Base-by-base conservation (phyloP, 345 rosid species). In the Chamaenerion angustifolium region DNA sequence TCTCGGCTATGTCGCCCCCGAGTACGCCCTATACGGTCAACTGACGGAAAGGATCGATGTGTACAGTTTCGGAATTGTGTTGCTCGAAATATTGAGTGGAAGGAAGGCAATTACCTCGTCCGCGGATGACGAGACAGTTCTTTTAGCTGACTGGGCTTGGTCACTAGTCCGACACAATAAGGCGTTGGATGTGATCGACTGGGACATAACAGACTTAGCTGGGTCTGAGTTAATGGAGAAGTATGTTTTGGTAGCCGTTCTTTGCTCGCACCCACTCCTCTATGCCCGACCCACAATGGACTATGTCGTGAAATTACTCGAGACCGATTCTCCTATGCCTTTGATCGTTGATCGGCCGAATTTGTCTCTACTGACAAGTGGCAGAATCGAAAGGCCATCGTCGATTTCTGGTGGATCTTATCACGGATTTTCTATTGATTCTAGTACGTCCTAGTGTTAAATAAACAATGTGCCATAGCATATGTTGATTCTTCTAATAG, bases 1-100 rank as follows among this genome's bases (percentile, higher is more conserved):
- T 10, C 80, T 80, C 88, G 97, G 97, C 18, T 89, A 89, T 46
- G 93, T 89, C 21, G 97, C 97, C 4, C 97, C 97, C 0, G 97
- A 89, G 76, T 89, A 89, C 48, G 95, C 97, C 0, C 54, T 85
- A 54, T 85, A 89, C 41, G 97, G 95, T 45, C 93, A 89, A 21
- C 54, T 89, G 61, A 89, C 97, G 0, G 93, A 82, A 58, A 76
- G 85, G 53, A 89, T 93, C 31, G 97, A 89, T n/a, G 97, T 89
- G 52, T 88, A 80, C 56, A 88, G 97, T 64, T 88, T 82, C 1
- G 97, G 97, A 12, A 81, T 82, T 12, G 85, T 85, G 71, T 85
- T 88, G 58, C 81, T 88, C 12, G 97, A 88, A 75, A 85, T 88
- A 54, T 68, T 88, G 70, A 85, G 95, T 51, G 79, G 93, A 49